Conservation (phyloP, 768 basidiomycete species). For the Leccinum rimulosum region DNA sequence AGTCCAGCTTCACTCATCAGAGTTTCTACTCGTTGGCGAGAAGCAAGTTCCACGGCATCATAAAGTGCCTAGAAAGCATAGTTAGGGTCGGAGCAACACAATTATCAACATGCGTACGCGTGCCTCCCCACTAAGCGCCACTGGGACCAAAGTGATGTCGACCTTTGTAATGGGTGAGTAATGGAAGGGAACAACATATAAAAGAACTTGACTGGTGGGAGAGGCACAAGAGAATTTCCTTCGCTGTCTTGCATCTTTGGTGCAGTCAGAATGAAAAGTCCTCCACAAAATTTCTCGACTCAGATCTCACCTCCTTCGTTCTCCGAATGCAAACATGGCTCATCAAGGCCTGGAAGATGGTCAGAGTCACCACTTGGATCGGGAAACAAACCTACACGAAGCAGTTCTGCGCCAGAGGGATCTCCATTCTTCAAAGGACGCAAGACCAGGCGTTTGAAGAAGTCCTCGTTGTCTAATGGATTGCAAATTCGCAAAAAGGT, state of each 20-base stretch:
- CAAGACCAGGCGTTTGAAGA: conserved; percentile 75
- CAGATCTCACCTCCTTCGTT: conserved; percentile 65
- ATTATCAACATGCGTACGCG: conserved; percentile 43
- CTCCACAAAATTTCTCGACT: neutral
- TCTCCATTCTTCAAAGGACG: conserved; percentile 74
- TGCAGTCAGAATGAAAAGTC: conserved; percentile 16
- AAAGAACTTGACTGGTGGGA: conserved; percentile 57
- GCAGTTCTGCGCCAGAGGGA: conserved; percentile 62
- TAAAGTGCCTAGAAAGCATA: conserved; percentile 50
- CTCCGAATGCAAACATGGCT: conserved; percentile 74
- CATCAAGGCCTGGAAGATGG: conserved; percentile 61
- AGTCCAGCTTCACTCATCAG: conserved; percentile 41
- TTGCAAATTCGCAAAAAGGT: conserved; percentile 83
- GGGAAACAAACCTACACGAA: conserved; percentile 48
- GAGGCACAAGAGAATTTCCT: conserved; percentile 68
- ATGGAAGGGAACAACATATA: neutral
- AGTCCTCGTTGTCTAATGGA: conserved; percentile 80
- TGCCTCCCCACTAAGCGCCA: conserved; percentile 60
- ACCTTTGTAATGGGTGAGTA: conserved; percentile 44
- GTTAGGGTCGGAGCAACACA: conserved; percentile 1
- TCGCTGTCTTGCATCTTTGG: conserved; percentile 77
- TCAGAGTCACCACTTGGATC: neutral
- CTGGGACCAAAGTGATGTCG: conserved; percentile 72
- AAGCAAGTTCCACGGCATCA: conserved; percentile 62
- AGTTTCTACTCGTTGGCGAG: conserved; percentile 58